Percentiles rank a stretch among this genome's conserved stretches.
Evolutionary conservation across 148 eudicot genomes (phyloP).

Genomic region (Rhododendron ovatum): DNA sequence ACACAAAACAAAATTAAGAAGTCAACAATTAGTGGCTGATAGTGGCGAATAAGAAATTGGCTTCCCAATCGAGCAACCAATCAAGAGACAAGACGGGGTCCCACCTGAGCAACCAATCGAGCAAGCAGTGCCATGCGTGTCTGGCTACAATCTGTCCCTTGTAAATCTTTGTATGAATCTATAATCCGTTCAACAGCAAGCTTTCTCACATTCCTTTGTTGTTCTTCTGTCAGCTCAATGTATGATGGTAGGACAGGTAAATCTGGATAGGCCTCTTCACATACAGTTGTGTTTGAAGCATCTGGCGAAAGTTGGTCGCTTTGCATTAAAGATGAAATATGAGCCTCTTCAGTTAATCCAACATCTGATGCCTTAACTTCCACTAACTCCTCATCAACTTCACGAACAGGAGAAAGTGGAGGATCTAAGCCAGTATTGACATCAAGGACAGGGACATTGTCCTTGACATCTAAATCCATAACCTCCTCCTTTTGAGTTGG

Average conservation of each 20-base stretch:
- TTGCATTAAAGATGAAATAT: slow-evolving; percentile 38
- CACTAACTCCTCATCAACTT: slow-evolving; percentile 32
- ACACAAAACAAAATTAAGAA: background rate
- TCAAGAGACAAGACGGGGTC: slow-evolving; percentile 24
- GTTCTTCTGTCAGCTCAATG: slow-evolving; percentile 59
- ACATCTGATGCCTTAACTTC: slow-evolving; percentile 28
- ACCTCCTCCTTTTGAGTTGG: slow-evolving; percentile 38
- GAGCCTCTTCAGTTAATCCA: slow-evolving; percentile 28
- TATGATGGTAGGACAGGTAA: slow-evolving; percentile 57
- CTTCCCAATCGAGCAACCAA: slow-evolving; percentile 14
- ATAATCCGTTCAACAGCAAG: slow-evolving; percentile 60
- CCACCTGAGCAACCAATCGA: slow-evolving; percentile 90
- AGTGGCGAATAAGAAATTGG: slow-evolving; percentile 14
- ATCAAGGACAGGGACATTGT: slow-evolving; percentile 28
- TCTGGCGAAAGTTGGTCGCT: slow-evolving; percentile 56
- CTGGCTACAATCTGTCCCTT: slow-evolving; percentile 40
- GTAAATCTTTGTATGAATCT: slow-evolving; percentile 43
- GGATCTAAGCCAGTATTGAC: slow-evolving; percentile 29
- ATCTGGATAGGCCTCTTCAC: slow-evolving; percentile 55
- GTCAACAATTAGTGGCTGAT: background rate
- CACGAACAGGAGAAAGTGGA: slow-evolving; percentile 27
- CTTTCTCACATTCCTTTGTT: slow-evolving; percentile 42
- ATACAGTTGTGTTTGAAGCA: slow-evolving; percentile 31
- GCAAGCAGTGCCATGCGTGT: slow-evolving; percentile 74
- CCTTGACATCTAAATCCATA: slow-evolving; percentile 36